Percentiles rank a stretch among this genome's conserved stretches.
These are phyloP conservation scores for Suillus subalutaceus DNA, from an alignment of 768 basidiomycete genomes.

Conservation along the genomic window DNA sequence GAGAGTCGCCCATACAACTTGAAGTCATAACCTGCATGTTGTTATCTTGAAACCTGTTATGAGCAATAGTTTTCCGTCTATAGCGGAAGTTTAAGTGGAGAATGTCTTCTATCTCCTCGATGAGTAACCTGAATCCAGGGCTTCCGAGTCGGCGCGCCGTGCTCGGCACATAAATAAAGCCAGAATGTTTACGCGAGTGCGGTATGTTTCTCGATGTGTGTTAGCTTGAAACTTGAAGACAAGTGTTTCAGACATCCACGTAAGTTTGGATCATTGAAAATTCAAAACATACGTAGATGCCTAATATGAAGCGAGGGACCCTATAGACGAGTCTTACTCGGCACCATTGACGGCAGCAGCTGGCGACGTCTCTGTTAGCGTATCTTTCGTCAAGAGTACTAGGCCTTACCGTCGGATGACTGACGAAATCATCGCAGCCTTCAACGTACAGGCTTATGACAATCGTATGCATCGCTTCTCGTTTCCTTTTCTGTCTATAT, in stretches of 20 bases:
- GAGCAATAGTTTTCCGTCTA: neutral
- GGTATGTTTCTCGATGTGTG: neutral
- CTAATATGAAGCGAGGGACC: too few relatives aligned
- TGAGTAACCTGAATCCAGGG: neutral
- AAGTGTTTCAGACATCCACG: neutral
- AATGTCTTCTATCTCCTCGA: neutral
- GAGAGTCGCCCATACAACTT: neutral
- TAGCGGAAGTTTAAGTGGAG: neutral
- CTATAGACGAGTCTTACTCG: too few relatives aligned
- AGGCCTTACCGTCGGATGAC: too few relatives aligned
- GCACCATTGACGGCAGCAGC: too few relatives aligned
- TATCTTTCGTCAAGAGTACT: too few relatives aligned
- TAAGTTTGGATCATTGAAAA: too few relatives aligned
- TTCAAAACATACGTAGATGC: neutral
- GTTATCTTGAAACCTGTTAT: constrained; percentile 1
- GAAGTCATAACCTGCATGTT: neutral
- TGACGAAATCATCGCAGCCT: too few relatives aligned
- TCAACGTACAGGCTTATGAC: too few relatives aligned
- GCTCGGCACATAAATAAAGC: neutral
- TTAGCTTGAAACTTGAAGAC: neutral
- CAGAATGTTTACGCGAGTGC: neutral
- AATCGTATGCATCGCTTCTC: too few relatives aligned
- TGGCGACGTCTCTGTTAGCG: too few relatives aligned
- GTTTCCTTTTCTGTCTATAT: too few relatives aligned
- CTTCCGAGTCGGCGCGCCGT: neutral